Conservation (phyloP, 202 grass and related monocot genomes). For the Panicum virgatum region DNA sequence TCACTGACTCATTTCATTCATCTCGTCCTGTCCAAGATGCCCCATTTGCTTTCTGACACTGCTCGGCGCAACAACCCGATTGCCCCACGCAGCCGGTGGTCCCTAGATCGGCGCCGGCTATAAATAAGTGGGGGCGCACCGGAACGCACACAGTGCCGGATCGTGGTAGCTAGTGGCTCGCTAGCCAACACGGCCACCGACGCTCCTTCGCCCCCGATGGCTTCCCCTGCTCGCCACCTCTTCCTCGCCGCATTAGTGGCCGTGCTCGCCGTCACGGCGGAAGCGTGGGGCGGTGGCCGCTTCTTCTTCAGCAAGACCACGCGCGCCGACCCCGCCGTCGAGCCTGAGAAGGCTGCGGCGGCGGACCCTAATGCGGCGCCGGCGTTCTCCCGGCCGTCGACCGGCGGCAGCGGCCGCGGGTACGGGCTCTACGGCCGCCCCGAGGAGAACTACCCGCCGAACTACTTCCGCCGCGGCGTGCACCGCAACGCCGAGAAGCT, state of each 20-base stretch:
- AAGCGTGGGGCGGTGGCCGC: slow-evolving; percentile 45
- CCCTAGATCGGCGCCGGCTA: neutral
- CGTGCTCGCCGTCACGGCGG: slow-evolving; percentile 19
- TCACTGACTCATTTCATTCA: neutral
- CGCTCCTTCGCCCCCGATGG: slow-evolving; percentile 21
- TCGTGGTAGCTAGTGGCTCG: neutral
- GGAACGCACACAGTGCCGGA: neutral
- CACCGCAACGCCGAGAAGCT: slow-evolving; percentile 53
- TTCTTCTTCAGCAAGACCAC: slow-evolving; percentile 58
- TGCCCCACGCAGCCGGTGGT: neutral
- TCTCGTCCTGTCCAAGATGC: neutral
- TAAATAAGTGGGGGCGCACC: slow-evolving; percentile 31
- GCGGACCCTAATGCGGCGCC: slow-evolving; percentile 1
- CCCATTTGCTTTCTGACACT: neutral
- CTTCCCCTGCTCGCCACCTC: slow-evolving; percentile 6
- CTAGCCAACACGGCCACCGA: slow-evolving; percentile 24
- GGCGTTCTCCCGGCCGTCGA: slow-evolving; percentile 38
- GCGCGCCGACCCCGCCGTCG: neutral
- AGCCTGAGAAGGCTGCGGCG: slow-evolving; percentile 19
- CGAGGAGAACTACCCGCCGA: slow-evolving; percentile 47
- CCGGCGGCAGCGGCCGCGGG: slow-evolving; percentile 32
- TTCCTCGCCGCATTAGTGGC: slow-evolving; percentile 12
- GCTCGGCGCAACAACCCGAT: neutral
- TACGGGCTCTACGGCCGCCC: slow-evolving; percentile 58
- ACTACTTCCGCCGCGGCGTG: slow-evolving; percentile 61